Evolutionary conservation across 352 stramenopile genomes (phyloP), one percentile per base, ranked within the genome.

Genomic region (Albugo candida): DNA sequence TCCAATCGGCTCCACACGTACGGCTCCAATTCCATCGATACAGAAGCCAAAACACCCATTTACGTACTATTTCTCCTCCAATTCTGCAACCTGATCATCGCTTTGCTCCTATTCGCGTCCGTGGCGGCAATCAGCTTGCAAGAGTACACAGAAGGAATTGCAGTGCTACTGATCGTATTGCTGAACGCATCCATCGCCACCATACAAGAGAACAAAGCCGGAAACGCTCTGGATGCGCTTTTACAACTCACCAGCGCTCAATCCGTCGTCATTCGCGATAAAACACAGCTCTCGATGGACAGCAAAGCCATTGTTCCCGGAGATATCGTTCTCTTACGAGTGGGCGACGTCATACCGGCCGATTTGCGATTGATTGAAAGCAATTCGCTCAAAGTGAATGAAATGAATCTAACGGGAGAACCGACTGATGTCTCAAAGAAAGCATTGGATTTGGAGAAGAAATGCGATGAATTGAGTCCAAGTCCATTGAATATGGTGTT

Each of bases 341-440:
- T 83, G 11, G 92, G 92, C 16, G 92, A 97, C 51, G 84, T 95
- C 44, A 82, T 97, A 16, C 84, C 87, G 0, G 71, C 83, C 0
- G 92, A 98, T 55, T 77, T 94, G 12, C 63, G 87, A 6, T 62
- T 97, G 11, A 61, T 94, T 14, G 67, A 87, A 16, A 94, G 84
- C 39, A 75, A 78, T 4, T 63, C 84, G 27, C 54, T 88, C 14
- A 83, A 89, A 47, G 74, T 92, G 35, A 95, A 98, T 54, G 89
- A 98, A 60, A 95, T 89, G 55, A 74, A 85, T 55, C 67, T 98
- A 0, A 97, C 92, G 13, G 92, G 92, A 34, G 92, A 98, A 53
- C 84, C 86, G 0, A 61, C 86, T 49, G 86, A 83, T 45, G 73
- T 86, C 0, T 36, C 63, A 5, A 85, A 88, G 59, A 75, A 77